These are phyloP conservation scores for Penicillium egyptiacum DNA, from an alignment of 495 filamentous ascomycete species.

Conservation along the genomic window DNA sequence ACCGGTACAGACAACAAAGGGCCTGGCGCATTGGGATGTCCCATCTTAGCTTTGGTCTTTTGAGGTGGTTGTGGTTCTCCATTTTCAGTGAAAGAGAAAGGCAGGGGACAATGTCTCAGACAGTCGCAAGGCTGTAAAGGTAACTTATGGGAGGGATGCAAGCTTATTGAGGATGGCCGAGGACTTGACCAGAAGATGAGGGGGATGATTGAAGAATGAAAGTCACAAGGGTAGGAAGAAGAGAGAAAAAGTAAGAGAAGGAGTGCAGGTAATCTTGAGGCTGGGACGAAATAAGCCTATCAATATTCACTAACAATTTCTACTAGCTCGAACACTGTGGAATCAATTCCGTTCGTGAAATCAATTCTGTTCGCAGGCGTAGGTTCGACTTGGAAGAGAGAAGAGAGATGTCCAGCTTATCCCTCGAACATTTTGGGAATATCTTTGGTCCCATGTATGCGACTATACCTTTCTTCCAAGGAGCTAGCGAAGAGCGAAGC, in stretches of 20 bases:
- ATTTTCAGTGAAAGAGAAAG: not conserved
- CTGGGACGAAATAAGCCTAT: no score
- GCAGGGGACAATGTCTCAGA: not conserved
- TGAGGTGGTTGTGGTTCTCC: not conserved
- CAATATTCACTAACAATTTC: no score
- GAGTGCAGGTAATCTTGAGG: not conserved
- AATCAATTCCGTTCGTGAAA: no score
- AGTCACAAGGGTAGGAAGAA: not conserved
- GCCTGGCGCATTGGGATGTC: slow-evolving; percentile 20
- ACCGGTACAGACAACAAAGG: slow-evolving; percentile 32
- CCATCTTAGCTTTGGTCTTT: slow-evolving; percentile 22
- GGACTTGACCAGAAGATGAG: not conserved
- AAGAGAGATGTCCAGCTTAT: not conserved
- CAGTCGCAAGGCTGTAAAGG: not conserved
- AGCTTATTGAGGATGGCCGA: no score
- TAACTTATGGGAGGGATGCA: not conserved
- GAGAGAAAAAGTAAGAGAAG: not conserved
- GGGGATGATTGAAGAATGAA: not conserved
- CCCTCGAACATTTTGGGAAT: not conserved
- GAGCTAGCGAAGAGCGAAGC: not conserved
- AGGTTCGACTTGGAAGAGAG: not conserved
- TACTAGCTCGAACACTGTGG: no score
- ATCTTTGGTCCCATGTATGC: not conserved
- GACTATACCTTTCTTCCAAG: not conserved
- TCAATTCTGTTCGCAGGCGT: no score